A percentile compares a stretch with the other conserved stretches of the same genome.
phyloP scores from a whole-genome alignment of 345 rosid species.

The Euphorbia tirucalli region DNA sequence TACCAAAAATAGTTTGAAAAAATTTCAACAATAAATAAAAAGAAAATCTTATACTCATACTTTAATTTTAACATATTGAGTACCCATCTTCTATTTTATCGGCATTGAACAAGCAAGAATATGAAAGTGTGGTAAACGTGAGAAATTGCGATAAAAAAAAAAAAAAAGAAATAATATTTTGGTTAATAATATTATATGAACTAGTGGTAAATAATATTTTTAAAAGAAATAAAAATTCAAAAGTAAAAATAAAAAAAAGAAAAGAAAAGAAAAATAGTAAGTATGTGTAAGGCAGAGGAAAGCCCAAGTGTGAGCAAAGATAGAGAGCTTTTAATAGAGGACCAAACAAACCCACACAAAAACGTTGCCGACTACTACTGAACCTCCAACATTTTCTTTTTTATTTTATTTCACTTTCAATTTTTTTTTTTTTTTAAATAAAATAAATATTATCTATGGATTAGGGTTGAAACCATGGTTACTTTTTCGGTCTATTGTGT shows the following conservation, averaged over 20 bases:
- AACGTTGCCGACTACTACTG: conserved; percentile 39
- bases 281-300: not conserved
- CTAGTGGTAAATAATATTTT: not conserved
- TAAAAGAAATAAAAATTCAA: not conserved
- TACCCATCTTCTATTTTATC: not conserved
- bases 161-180: not conserved
- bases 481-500: conserved; percentile 6
- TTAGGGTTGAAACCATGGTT: conserved; percentile 37
- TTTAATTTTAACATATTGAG: too few species aligned
- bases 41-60: not conserved
- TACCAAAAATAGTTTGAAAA: not conserved
- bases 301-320: not conserved
- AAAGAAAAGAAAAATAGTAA: too few species aligned
- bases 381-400: conserved; percentile 23
- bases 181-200: not conserved
- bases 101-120: not conserved
- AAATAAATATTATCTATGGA: not conserved
- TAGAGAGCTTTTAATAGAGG: conserved; percentile 9
- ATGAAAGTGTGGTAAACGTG: not conserved
- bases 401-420: not conserved
- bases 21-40: too few species aligned
- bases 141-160: not conserved
- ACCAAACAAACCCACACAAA: conserved; percentile 26
- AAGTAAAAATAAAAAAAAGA: not conserved
- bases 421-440: not conserved